Percentiles rank a stretch among this genome's conserved stretches.
Conservation (phyloP, 1,284 basidiomycete species). For the Boletus nobilissimus region DNA sequence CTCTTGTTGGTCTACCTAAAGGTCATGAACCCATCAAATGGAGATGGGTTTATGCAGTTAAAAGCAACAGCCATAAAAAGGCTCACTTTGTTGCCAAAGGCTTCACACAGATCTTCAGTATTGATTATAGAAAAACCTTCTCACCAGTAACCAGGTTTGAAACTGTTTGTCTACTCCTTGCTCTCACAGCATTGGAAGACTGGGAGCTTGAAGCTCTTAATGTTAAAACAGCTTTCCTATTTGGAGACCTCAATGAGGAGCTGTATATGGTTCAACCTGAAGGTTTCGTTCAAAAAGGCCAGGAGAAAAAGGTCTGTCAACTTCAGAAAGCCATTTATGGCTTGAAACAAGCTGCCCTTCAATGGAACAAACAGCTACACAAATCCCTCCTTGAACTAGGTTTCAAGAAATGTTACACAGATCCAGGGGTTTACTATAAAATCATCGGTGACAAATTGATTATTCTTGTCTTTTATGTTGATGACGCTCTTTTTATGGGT, state of each 20-base stretch:
- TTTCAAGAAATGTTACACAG: neutral
- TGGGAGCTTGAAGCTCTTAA: constrained; percentile 57
- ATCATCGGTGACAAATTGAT: neutral
- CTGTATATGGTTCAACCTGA: neutral
- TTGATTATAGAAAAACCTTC: constrained; percentile 7
- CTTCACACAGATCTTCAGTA: neutral
- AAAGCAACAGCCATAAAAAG: neutral
- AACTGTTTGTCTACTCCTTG: neutral
- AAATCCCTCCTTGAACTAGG: neutral
- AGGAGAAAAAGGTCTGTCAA: no score
- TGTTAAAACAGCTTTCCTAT: constrained; percentile 59
- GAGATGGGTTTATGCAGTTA: neutral
- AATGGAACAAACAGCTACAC: neutral
- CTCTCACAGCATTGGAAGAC: constrained; percentile 40
- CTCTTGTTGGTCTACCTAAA: neutral
- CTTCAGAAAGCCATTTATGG: neutral
- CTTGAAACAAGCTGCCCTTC: neutral
- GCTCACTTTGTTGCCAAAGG: neutral
- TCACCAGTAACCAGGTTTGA: neutral
- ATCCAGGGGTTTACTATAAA: neutral
- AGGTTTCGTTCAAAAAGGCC: no score
- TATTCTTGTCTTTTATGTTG: neutral
- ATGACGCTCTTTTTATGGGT: neutral
- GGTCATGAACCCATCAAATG: neutral
- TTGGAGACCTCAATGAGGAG: constrained; percentile 52